A percentile compares a stretch with the other conserved stretches of the same genome.
Evolutionary conservation across 768 basidiomycete species (phyloP).

Genomic region (Russula lepida): DNA sequence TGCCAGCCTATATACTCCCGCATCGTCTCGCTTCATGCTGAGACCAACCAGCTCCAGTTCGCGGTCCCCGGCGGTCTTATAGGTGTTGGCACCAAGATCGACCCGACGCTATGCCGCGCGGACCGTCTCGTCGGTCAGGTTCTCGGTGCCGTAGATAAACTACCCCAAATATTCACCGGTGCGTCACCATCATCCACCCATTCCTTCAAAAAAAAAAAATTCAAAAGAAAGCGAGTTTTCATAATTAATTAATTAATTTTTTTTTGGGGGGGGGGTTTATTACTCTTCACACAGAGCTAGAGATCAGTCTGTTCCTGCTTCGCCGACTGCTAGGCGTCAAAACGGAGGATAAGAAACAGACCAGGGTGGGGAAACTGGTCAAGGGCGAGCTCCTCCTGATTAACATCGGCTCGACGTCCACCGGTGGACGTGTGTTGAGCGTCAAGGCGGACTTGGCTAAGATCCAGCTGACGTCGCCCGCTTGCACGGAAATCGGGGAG

Average conservation of each 20-base stretch:
- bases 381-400: conserved; percentile 91
- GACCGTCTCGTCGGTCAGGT: conserved; percentile 97
- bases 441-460: conserved; percentile 94
- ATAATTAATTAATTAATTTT: neutral
- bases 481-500: conserved; percentile 94
- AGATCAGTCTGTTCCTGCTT: conserved; percentile 90
- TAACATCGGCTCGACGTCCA: conserved; percentile 97
- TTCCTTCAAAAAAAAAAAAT: neutral
- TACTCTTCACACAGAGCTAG: conserved; percentile 60
- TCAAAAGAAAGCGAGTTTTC: neutral
- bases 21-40: conserved; percentile 89
- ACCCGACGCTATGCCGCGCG: conserved; percentile 93
- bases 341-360: conserved; percentile 98
- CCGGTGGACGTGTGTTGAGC: conserved; percentile 88
- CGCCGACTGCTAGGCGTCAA: conserved; percentile 96
- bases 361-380: conserved; percentile 84
- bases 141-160: conserved; percentile 86
- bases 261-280: too few relatives aligned
- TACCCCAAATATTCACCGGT: conserved; percentile 92
- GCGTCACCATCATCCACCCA: conserved; percentile 8
- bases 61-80: conserved; percentile 97
- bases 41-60: conserved; percentile 88
- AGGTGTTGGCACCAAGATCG: conserved; percentile 95
- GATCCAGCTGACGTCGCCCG: conserved; percentile 88
- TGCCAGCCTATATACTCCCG: conserved; percentile 91